Base-by-base conservation (phyloP, 2,329 filamentous ascomycete genomes). In the Waltergamsia citrina region DNA sequence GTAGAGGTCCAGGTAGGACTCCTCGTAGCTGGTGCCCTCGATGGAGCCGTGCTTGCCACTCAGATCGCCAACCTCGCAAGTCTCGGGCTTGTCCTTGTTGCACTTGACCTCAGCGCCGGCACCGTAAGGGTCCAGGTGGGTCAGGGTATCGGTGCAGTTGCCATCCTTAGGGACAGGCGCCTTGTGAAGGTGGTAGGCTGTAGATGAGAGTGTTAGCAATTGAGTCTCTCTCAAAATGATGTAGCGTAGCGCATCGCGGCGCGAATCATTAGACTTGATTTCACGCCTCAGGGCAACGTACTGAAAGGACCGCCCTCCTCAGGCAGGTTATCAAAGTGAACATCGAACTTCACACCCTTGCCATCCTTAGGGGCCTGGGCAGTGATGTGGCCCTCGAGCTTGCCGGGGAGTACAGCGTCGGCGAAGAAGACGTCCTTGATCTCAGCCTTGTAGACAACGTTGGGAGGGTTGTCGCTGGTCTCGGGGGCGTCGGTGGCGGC, bases 51-150 rank as follows among this genome's bases (percentile, higher is more conserved):
- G 63, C 62, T 90, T 90, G 50, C 84, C 84, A 45, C 74, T 72
- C 36, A 87, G 64, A 52, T 90, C 84, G 43, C 85, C 84, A 9
- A 84, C 74, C 57, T 90, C 75, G 62, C 84, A 92, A 8, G 73
- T 77, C 40, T 71, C 56, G 7, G 78, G 78, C 6, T 60, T 50
- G 8, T 51, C 45, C 9, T 58, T 24, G 48, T 85, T 65, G 58
- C 84, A 90, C 5, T 68, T 46, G 5, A 76, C 63, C 2, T 56
- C 57, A 49, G 85, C 74, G 41, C 74, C 75, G 33, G 80, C 78
- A 32, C 65, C 51, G 53, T 69, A 84, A 14, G 84, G 83, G 49
- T 88, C 81, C 10, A 86, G 69, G 49, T 90, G 84, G 3, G 63
- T 73, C 4, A 73, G 62, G 2, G 84, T 79, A 5, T 56, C 55